These are phyloP conservation scores for Xylariaceae sp. DNA, from an alignment of 2,329 filamentous ascomycete genomes.

Conservation along the genomic window DNA sequence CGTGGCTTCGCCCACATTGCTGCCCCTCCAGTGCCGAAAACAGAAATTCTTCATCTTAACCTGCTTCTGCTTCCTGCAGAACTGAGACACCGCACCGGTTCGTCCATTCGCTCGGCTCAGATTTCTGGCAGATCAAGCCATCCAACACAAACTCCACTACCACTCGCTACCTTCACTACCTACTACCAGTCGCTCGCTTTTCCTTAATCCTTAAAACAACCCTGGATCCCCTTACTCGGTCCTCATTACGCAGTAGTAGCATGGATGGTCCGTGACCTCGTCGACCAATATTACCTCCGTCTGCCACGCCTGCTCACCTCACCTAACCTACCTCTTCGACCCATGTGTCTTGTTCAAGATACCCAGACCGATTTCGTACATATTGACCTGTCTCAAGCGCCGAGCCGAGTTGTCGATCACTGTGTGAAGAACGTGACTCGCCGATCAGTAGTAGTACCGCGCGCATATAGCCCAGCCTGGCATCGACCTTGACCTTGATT, in stretches of 20 bases:
- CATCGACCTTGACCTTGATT: neutral
- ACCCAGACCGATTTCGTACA: conserved; percentile 1
- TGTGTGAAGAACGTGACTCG: neutral
- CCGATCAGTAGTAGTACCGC: neutral
- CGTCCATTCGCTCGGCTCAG: conserved; percentile 1
- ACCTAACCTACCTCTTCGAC: neutral
- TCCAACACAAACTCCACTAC: neutral
- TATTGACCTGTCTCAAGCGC: neutral
- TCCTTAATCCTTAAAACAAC: neutral
- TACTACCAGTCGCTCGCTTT: neutral
- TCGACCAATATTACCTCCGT: conserved; percentile 3
- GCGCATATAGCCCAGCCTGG: neutral
- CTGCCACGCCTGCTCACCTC: neutral
- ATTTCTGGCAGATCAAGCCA: neutral
- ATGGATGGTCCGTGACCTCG: conserved; percentile 17
- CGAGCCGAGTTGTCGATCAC: neutral
- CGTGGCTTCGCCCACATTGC: conserved; percentile 1
- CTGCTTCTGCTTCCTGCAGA: conserved; percentile 7
- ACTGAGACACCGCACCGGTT: conserved; percentile 16
- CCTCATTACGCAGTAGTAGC: neutral
- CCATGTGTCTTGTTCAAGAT: neutral
- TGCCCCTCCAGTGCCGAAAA: neutral
- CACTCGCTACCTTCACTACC: too few relatives aligned
- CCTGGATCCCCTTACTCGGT: conserved; percentile 1
- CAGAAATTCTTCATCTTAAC: neutral